Conservation (phyloP, 23 red algal species). For the Chondrus crispus region DNA sequence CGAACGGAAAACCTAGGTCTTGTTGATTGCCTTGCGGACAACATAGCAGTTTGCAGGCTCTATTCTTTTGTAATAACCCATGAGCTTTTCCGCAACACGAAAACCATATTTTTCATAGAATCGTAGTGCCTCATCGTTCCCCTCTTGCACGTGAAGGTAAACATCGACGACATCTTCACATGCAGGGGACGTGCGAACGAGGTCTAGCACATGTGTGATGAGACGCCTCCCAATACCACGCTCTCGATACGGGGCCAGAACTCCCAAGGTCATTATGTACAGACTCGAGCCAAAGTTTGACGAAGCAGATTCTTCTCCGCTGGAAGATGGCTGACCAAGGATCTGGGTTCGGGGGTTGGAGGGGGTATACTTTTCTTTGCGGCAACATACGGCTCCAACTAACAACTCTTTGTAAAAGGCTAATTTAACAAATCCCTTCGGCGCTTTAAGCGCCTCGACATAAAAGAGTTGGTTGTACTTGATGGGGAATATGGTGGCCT, state of each 20-base stretch:
- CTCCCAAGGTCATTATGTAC: slow-evolving; percentile 91
- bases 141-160: slow-evolving; percentile 77
- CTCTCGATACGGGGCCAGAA: slow-evolving; percentile 84
- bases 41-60: slow-evolving; percentile 66
- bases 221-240: slow-evolving; percentile 65
- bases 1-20: no score
- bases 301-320: background rate
- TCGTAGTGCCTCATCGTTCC: slow-evolving; percentile 64
- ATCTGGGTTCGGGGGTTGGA: background rate
- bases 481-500: slow-evolving; percentile 77
- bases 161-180: slow-evolving; percentile 66
- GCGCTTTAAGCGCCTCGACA: slow-evolving; percentile 39
- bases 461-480: slow-evolving; percentile 71
- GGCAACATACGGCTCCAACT: slow-evolving; percentile 52
- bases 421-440: slow-evolving; percentile 50
- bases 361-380: slow-evolving; percentile 10
- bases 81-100: slow-evolving; percentile 32
- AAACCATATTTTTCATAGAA: slow-evolving; percentile 76
- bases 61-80: slow-evolving; percentile 67
- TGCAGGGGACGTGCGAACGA: slow-evolving; percentile 34
- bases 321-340: background rate
- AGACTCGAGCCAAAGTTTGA: background rate
- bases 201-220: slow-evolving; percentile 59
- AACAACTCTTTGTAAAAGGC: slow-evolving; percentile 39
- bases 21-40: slow-evolving; percentile 9